Percentiles rank a stretch among this genome's conserved stretches.
These are phyloP conservation scores for Dendryphion nanum DNA, from an alignment of 2,329 filamentous ascomycete species.

Conservation along the genomic window DNA sequence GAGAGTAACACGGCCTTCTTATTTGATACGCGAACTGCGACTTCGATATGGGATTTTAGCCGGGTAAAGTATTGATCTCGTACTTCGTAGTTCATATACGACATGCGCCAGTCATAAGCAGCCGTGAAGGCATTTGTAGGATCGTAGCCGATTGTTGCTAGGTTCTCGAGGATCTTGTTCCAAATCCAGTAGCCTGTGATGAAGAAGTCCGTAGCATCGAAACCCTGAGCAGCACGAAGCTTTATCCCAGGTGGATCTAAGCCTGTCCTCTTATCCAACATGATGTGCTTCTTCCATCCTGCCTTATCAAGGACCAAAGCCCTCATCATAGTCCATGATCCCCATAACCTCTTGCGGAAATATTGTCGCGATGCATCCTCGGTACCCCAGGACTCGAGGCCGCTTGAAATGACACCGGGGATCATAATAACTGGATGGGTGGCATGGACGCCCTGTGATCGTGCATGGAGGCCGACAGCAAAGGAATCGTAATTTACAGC, in stretches of 20 bases:
- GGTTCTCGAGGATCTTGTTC: conserved; percentile 97
- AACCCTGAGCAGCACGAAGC: conserved; percentile 88
- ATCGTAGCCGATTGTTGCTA: conserved; percentile 94
- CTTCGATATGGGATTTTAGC: conserved; percentile 86
- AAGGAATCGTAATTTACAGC: conserved; percentile 92
- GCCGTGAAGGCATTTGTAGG: conserved; percentile 71
- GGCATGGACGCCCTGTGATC: conserved; percentile 74
- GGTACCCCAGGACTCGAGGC: conserved; percentile 95
- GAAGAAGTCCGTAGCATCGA: conserved; percentile 97
- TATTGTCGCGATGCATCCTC: conserved; percentile 81
- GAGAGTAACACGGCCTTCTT: conserved; percentile 84
- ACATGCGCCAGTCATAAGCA: conserved; percentile 87
- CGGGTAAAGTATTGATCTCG: conserved; percentile 93
- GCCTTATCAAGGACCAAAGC: conserved; percentile 92
- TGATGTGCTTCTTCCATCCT: conserved; percentile 92
- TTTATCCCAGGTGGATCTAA: conserved; percentile 89
- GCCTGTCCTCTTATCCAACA: conserved; percentile 90
- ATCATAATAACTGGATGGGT: conserved; percentile 95
- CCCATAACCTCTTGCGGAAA: conserved; percentile 93
- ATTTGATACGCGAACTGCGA: conserved; percentile 68
- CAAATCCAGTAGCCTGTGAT: conserved; percentile 93
- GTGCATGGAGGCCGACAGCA: conserved; percentile 80
- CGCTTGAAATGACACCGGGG: conserved; percentile 94
- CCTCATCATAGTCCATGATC: conserved; percentile 98
- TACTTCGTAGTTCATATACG: conserved; percentile 83